Evolutionary conservation across 768 basidiomycete genomes (phyloP), one percentile per base, ranked within the genome.

Genomic region (Pleurotus tuber-regium): DNA sequence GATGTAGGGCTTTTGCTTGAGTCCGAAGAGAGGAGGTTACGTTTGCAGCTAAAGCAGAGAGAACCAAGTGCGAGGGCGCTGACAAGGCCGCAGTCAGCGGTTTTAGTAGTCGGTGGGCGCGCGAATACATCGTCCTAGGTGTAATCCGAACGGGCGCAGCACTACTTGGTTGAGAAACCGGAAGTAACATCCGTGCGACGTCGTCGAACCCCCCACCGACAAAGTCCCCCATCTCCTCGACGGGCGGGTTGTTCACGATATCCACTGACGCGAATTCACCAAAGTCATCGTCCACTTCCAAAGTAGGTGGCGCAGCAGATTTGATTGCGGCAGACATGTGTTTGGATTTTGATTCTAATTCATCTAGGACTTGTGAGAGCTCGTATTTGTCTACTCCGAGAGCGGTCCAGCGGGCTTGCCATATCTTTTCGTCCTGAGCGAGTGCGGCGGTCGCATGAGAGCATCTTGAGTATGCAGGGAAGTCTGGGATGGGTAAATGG

Each of bases 281-380:
- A 68, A 96, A 96, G 58, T 95, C 92, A 59, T 95, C 91, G 54
- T 92, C 87, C 12, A 85, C 82, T 8, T 76, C 59, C 24, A 87
- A 77, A 1, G 80, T 82, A 1, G 88, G 80, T 14, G 87, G 83
- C 9, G 75, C 77, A 12, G 68, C 71, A 0, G 75, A 70, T 40
- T 74, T 69, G 11, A 68, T 63, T 4, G 63, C 62, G 4, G 60
- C 68, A 2, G 65, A 61, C 55, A 72, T 72, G 14, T 74, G 72
- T 23, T 70, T 68, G 40, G 67, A 63, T 53, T 68, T 70, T 9
- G 66, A 61, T 65, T 90, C 85, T 23, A 90, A 71, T 11, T 79
- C 71, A 51, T 87, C 84, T 30, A 89, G 73, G 33, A 85, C 72
- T 40, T 63, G 57, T 11, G 56, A 63, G 11, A 87, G 69, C 2